Percentiles rank a stretch among this genome's conserved stretches.
Evolutionary conservation across 2,329 filamentous ascomycete species (phyloP).

Genomic region (Lachnellula hyalina): DNA sequence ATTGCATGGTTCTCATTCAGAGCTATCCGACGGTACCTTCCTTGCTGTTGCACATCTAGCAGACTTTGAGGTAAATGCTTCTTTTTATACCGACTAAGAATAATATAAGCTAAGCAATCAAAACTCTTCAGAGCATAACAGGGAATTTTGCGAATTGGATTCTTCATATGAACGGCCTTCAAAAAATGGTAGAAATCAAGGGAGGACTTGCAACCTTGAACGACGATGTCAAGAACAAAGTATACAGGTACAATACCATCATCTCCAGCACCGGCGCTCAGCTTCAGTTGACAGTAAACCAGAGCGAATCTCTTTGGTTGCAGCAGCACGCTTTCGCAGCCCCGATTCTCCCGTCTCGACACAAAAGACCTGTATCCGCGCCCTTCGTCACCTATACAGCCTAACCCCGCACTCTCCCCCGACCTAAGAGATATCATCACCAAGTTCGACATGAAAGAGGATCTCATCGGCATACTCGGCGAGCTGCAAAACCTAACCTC

Average conservation of each 20-base stretch:
- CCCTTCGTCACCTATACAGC: neutral
- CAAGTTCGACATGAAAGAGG: neutral
- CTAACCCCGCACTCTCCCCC: neutral
- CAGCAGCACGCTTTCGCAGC: neutral
- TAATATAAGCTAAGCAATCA: neutral
- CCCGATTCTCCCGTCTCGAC: neutral
- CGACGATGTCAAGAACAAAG: neutral
- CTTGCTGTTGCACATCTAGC: neutral
- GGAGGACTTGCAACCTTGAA: neutral
- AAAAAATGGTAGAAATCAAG: neutral
- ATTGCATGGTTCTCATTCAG: neutral
- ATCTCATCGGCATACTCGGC: neutral
- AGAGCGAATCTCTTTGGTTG: neutral
- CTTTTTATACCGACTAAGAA: neutral
- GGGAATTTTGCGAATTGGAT: neutral
- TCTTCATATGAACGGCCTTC: neutral
- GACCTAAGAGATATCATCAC: neutral
- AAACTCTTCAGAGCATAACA: neutral
- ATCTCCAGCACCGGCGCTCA: too few relatives aligned
- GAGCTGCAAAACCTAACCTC: neutral
- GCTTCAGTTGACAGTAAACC: neutral
- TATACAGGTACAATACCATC: neutral
- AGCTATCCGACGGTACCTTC: neutral
- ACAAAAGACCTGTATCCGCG: neutral
- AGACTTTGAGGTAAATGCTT: neutral